Base-by-base conservation (phyloP, 176 grass and related monocot genomes). In the Rhynchospora pubera region DNA sequence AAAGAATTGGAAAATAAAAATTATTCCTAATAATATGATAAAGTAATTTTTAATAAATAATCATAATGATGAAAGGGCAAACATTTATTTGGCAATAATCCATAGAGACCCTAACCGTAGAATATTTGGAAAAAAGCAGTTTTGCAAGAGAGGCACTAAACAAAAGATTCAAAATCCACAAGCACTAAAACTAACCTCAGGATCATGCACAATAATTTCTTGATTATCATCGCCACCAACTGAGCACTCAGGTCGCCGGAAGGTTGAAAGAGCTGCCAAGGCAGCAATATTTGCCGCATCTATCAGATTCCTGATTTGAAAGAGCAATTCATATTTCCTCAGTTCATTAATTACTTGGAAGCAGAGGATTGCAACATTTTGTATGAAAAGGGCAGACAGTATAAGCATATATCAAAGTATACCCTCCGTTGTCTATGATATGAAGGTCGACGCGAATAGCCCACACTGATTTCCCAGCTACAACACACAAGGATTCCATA, bases 361-460 rank as follows among this genome's bases (percentile, higher is more conserved):
- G 32, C 14, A 45, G 15, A 45, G 15, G 16, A 86, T 58, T 51
- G 9, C 42, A 61, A 65, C 5, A 48, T 72, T 69, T 59, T 58
- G 23, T 61, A 70, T 69, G 65, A 57, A 62, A 39, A 8, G 3
- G 83, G 53, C 8, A 4, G 13, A 57, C 42, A 46, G 56, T 66
- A 68, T 72, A 79, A 66, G 45, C 45, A 85, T 34, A 2, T 30
- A 64, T 66, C 62, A n/a, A n/a, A 14, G 0, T 87, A 50, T 99
- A 95, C 96, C 96, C 96, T 85, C 96, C 96, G 47, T 99, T 99
- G 82, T 99, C 96, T 83, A 99, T 86, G 79, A 99, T 99, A 60
- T 99, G 96, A 87, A 99, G 91, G 55, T 99, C 96, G 0, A 99
- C 92, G 19, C 90, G 92, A 30, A 95, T 78, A 0, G 96, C 87